phyloP scores from a whole-genome alignment of 495 filamentous ascomycete genomes.

The Hypoxylon perforatum region DNA sequence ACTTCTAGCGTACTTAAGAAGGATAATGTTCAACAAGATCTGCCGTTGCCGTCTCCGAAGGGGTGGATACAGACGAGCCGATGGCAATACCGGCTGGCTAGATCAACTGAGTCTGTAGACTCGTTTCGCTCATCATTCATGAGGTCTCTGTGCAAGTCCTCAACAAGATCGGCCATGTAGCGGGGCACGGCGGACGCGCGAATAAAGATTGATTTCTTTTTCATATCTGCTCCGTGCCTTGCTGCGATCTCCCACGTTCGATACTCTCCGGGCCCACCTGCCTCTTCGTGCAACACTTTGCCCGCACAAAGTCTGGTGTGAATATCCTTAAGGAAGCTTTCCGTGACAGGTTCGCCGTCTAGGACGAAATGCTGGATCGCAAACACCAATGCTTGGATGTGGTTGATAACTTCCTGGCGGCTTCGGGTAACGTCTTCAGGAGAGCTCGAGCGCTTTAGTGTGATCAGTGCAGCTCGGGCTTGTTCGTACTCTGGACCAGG shows the following conservation, averaged over 20 bases:
- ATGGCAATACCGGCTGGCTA: slow-evolving; percentile 47
- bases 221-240: slow-evolving; percentile 40
- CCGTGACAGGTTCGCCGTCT: slow-evolving; percentile 32
- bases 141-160: slow-evolving; percentile 39
- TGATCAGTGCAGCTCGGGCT: slow-evolving; percentile 7
- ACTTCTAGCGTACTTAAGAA: slow-evolving; percentile 44
- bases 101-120: slow-evolving; percentile 41
- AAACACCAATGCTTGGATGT: slow-evolving; percentile 46
- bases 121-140: slow-evolving; percentile 1
- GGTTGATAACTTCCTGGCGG: slow-evolving; percentile 49
- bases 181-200: slow-evolving; percentile 35
- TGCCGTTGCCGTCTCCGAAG: slow-evolving; percentile 53
- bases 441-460: slow-evolving; percentile 5
- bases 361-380: slow-evolving; percentile 44
- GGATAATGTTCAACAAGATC: slow-evolving; percentile 50
- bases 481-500: slow-evolving; percentile 33
- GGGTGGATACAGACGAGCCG: slow-evolving; percentile 52
- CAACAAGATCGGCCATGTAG: slow-evolving; percentile 50
- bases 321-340: slow-evolving; percentile 46
- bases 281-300: slow-evolving; percentile 21
- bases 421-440: slow-evolving; percentile 33
- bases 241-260: slow-evolving; percentile 37
- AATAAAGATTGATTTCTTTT: slow-evolving; percentile 43
- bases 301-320: slow-evolving; percentile 45
- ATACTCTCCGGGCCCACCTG: slow-evolving; percentile 33